Evolutionary conservation across 1,284 basidiomycete genomes (phyloP).

Genomic region (Ganoderma leucocontextum): DNA sequence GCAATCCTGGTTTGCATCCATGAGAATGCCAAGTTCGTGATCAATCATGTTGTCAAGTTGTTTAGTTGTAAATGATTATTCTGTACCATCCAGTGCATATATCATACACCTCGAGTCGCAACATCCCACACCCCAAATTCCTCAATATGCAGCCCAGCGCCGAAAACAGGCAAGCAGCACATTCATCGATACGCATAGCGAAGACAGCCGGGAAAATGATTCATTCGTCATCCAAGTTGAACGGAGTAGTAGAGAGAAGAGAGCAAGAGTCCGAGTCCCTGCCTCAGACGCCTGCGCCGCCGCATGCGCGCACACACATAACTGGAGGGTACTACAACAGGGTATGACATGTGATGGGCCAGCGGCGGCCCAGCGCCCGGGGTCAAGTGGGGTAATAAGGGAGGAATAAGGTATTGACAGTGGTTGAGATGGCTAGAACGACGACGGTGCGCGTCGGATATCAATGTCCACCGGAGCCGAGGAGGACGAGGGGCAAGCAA

Average conservation of each 20-base stretch:
- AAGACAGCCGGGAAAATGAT: not conserved
- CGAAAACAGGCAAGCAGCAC: too few relatives aligned
- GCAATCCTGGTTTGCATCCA: too few relatives aligned
- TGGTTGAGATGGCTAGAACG: not conserved
- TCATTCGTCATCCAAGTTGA: not conserved
- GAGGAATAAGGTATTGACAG: constrained; percentile 3
- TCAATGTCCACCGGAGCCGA: not conserved
- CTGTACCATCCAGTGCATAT: too few relatives aligned
- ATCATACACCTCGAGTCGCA: too few relatives aligned
- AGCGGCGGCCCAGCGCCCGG: constrained; percentile 3
- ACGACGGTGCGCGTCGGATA: not conserved
- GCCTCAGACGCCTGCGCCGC: not conserved
- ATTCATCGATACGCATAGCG: not conserved
- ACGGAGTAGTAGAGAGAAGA: constrained; percentile 3
- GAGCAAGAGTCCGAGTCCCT: constrained; percentile 2
- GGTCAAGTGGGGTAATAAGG: not conserved
- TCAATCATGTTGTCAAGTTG: too few relatives aligned
- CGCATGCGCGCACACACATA: constrained; percentile 1
- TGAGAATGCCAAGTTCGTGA: too few relatives aligned
- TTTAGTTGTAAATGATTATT: too few relatives aligned
- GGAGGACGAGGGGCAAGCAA: not conserved
- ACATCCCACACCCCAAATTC: too few relatives aligned
- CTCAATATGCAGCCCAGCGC: too few relatives aligned
- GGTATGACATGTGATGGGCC: not conserved
- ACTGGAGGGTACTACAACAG: not conserved